These are phyloP conservation scores for Zymoseptoria ardabiliae DNA, from an alignment of 2,329 filamentous ascomycete species.

Conservation along the genomic window DNA sequence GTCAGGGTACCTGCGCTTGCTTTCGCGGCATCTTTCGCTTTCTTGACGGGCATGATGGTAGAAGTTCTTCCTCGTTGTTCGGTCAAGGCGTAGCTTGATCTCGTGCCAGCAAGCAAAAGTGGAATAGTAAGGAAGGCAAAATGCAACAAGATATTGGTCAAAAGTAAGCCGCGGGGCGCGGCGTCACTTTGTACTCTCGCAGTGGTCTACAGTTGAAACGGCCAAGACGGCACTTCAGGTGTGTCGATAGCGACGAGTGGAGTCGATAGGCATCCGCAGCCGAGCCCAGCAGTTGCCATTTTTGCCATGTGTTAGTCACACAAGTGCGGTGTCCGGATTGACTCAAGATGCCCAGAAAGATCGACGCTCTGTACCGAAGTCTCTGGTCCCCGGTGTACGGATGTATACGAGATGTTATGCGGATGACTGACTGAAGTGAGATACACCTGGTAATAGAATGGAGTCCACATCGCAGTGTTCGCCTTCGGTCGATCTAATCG, in stretches of 20 bases:
- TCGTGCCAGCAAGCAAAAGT: no score
- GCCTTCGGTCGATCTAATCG: no score
- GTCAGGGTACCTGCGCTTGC: slow-evolving; percentile 4
- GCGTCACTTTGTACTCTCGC: no score
- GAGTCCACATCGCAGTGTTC: no score
- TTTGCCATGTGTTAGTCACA: background rate
- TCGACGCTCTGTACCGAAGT: background rate
- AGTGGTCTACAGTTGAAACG: no score
- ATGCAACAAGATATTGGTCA: background rate
- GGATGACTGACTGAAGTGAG: no score
- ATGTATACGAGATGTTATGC: background rate
- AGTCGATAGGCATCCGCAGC: background rate
- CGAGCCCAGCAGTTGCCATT: background rate
- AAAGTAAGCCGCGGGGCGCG: no score
- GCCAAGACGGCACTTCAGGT: background rate
- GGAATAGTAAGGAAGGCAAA: no score
- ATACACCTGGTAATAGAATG: no score
- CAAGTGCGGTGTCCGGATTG: background rate
- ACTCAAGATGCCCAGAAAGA: background rate
- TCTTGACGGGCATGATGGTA: background rate
- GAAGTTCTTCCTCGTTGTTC: background rate
- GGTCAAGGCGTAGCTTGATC: no score
- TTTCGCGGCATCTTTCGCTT: slow-evolving; percentile 4
- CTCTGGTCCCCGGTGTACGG: background rate
- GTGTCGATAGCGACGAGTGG: background rate